phyloP scores from a whole-genome alignment of 805 yeast species.

The Blastobotrys americana region DNA sequence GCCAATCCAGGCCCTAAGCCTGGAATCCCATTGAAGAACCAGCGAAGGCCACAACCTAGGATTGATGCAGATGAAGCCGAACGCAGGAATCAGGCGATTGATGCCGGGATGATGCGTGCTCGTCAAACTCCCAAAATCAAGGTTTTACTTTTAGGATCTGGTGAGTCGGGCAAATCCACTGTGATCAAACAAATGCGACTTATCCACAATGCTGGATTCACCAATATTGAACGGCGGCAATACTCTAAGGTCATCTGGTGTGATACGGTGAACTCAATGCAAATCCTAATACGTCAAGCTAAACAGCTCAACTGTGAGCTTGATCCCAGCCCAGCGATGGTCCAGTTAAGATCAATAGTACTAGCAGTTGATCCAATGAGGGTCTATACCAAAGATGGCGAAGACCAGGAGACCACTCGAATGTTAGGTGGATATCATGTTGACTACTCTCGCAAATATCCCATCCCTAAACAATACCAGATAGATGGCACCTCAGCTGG shows the following conservation, averaged over 20 bases:
- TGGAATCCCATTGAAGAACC: neutral
- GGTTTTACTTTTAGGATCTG: slow-evolving; percentile 80
- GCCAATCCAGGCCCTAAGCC: slow-evolving; percentile 1
- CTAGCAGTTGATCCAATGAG: slow-evolving; percentile 8
- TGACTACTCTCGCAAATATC: slow-evolving; percentile 1
- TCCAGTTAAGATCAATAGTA: slow-evolving; percentile 34
- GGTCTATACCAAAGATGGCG: slow-evolving; percentile 6
- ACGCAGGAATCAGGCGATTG: slow-evolving; percentile 40
- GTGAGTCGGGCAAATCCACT: slow-evolving; percentile 92
- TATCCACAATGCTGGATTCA: slow-evolving; percentile 79
- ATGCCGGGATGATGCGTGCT: slow-evolving; percentile 27
- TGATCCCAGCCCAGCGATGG: slow-evolving; percentile 35
- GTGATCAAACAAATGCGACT: slow-evolving; percentile 83
- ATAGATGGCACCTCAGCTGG: neutral
- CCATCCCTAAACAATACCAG: neutral
- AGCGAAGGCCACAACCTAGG: neutral
- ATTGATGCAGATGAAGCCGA: slow-evolving; percentile 25
- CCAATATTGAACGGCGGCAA: slow-evolving; percentile 67
- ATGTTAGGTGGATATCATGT: slow-evolving; percentile 6
- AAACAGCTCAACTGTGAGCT: slow-evolving; percentile 54
- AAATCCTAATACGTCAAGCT: slow-evolving; percentile 67
- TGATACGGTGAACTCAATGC: slow-evolving; percentile 81
- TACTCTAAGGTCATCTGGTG: slow-evolving; percentile 89
- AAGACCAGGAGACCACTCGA: slow-evolving; percentile 3
- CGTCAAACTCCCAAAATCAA: slow-evolving; percentile 32